Percentiles rank a stretch among this genome's conserved stretches.
phyloP scores from a whole-genome alignment of 352 stramenopile species.

The Phytophthora hybrid region DNA sequence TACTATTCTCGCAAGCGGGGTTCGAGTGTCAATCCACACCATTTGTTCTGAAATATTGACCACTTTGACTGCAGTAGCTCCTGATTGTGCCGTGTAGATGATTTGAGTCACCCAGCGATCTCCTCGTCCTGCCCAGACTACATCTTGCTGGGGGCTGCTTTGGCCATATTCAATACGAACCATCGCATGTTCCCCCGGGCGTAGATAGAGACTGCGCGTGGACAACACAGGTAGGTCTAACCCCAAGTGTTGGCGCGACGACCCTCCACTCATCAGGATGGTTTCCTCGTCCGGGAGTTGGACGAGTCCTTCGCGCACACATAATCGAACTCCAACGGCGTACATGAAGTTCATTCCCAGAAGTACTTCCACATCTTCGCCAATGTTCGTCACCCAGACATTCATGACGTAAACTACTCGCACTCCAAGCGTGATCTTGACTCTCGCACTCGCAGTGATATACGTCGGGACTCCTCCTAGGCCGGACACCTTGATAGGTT shows the following conservation, averaged over 20 bases:
- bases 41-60: not conserved
- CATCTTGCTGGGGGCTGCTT: not conserved
- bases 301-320: not conserved
- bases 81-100: not conserved
- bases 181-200: not conserved
- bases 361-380: slow-evolving; percentile 28
- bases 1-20: not conserved
- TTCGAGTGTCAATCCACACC: not conserved
- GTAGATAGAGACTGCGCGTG: not conserved
- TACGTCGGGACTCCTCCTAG: slow-evolving; percentile 1
- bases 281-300: slow-evolving; percentile 7
- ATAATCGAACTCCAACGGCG: slow-evolving; percentile 20
- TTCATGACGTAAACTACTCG: not conserved
- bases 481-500: not conserved
- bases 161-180: not conserved
- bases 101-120: not conserved
- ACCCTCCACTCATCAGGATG: not conserved
- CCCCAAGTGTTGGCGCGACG: not conserved
- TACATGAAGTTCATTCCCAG: slow-evolving; percentile 48
- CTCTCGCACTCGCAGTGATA: not conserved
- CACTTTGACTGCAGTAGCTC: not conserved
- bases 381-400: slow-evolving; percentile 34
- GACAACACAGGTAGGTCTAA: not conserved
- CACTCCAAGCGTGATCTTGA: not conserved
- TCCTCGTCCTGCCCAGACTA: not conserved